A percentile compares a stretch with the other conserved stretches of the same genome.
Conservation (phyloP, 495 filamentous ascomycete genomes). For the Bacidia rubella region DNA sequence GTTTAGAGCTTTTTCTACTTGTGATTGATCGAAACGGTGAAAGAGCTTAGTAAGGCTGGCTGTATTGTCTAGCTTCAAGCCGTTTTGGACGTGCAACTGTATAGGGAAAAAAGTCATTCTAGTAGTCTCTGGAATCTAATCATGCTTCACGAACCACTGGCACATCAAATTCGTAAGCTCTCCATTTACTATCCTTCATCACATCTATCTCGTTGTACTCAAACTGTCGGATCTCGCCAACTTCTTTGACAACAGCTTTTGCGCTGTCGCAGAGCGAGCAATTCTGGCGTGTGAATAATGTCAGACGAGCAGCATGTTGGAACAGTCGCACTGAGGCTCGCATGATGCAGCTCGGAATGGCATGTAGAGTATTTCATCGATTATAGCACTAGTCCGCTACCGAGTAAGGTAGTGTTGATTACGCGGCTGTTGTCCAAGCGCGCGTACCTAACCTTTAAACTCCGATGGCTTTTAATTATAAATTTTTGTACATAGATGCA, state of each 20-base stretch:
- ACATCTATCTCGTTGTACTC: slow-evolving; percentile 72
- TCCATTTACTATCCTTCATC: slow-evolving; percentile 55
- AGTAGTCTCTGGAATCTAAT: too few species aligned
- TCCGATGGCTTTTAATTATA: too few species aligned
- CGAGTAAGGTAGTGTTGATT: too few species aligned
- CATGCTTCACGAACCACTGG: slow-evolving; percentile 48
- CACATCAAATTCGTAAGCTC: slow-evolving; percentile 78
- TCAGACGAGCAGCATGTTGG: slow-evolving; percentile 52
- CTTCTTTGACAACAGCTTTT: slow-evolving; percentile 52
- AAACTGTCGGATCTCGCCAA: slow-evolving; percentile 57
- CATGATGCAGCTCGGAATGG: too few species aligned
- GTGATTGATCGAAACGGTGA: slow-evolving; percentile 60
- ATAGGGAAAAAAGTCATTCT: neutral
- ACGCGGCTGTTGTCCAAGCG: too few species aligned
- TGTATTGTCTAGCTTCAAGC: slow-evolving; percentile 29
- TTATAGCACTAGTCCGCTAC: too few species aligned
- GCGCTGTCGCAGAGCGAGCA: slow-evolving; percentile 72
- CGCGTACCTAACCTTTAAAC: too few species aligned
- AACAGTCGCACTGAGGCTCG: slow-evolving; percentile 21
- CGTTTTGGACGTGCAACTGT: slow-evolving; percentile 51
- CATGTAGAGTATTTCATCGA: too few species aligned
- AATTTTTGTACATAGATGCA: too few species aligned
- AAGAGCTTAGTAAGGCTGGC: slow-evolving; percentile 63
- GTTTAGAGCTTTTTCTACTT: slow-evolving; percentile 61
- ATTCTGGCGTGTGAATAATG: slow-evolving; percentile 66